phyloP scores from a whole-genome alignment of 805 yeast genomes.

The Zygotorulaspora chibaensis region DNA sequence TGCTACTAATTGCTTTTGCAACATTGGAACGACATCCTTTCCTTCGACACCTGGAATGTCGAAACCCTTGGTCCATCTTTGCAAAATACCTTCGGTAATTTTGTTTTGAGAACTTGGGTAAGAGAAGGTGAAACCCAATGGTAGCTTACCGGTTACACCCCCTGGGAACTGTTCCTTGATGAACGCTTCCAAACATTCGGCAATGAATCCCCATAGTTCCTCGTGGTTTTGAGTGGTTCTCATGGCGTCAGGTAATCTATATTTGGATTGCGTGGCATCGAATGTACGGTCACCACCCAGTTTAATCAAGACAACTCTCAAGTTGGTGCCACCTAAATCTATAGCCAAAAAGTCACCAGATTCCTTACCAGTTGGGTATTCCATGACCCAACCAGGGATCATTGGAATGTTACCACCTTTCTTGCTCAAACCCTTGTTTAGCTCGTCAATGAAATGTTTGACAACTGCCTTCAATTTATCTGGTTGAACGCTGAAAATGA shows the following conservation, averaged over 20 bases:
- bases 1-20: conserved; percentile 67
- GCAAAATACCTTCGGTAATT: conserved; percentile 81
- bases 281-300: conserved; percentile 80
- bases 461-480: conserved; percentile 62
- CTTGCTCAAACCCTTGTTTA: conserved; percentile 72
- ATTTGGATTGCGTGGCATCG: conserved; percentile 83
- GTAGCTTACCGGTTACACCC: conserved; percentile 57
- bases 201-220: conserved; percentile 81
- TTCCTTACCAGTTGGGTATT: conserved; percentile 88
- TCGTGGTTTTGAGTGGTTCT: conserved; percentile 70
- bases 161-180: conserved; percentile 63
- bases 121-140: conserved; percentile 92
- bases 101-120: conserved; percentile 83
- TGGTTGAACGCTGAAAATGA: conserved; percentile 56
- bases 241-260: conserved; percentile 67
- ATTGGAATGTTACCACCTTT: conserved; percentile 87
- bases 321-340: conserved; percentile 96
- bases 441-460: conserved; percentile 71
- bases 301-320: conserved; percentile 85
- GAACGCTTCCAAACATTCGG: conserved; percentile 70
- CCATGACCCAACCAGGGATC: conserved; percentile 97
- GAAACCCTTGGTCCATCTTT: conserved; percentile 97
- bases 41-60: conserved; percentile 93
- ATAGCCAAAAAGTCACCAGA: conserved; percentile 87
- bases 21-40: conserved; percentile 86